phyloP scores from a whole-genome alignment of 2,329 filamentous ascomycete species.

The Celoporthe dispersa region DNA sequence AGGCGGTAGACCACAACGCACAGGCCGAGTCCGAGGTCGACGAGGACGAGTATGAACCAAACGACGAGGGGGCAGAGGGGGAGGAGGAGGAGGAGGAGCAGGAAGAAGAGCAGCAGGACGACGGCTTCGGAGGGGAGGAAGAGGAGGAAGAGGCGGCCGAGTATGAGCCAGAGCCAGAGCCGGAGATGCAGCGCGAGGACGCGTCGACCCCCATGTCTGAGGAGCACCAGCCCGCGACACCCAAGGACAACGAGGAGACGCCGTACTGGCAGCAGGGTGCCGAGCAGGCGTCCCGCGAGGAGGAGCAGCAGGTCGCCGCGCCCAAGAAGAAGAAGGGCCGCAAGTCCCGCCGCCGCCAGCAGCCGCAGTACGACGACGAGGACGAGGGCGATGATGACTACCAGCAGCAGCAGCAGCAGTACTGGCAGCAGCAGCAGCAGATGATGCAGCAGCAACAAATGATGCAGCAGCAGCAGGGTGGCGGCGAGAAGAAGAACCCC shows the following conservation, averaged over 20 bases:
- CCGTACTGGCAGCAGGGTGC: conserved; percentile 36
- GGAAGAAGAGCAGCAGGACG: conserved; percentile 25
- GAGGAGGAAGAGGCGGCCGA: conserved; percentile 35
- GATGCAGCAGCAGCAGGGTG: conserved; percentile 39
- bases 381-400: conserved; percentile 31
- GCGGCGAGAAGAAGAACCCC: conserved; percentile 57
- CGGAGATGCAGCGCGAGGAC: conserved; percentile 67
- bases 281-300: conserved; percentile 32
- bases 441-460: conserved; percentile 37
- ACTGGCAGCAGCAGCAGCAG: conserved; percentile 33
- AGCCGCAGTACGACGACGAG: conserved; percentile 25
- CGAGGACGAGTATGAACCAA: conserved; percentile 8
- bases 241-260: conserved; percentile 39
- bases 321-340: conserved; percentile 32
- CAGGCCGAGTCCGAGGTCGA: conserved; percentile 2
- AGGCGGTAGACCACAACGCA: conserved; percentile 13
- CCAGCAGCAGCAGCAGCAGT: conserved; percentile 32
- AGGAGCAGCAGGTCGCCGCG: conserved; percentile 34
- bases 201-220: conserved; percentile 43
- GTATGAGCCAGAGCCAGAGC: conserved; percentile 55
- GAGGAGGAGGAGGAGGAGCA: conserved; percentile 25
- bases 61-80: conserved; percentile 27
- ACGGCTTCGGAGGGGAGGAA: conserved; percentile 31
- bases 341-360: conserved; percentile 25
- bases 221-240: conserved; percentile 39